Percentiles rank a stretch among this genome's conserved stretches.
These are phyloP conservation scores for Cryphonectria japonica DNA, from an alignment of 2,329 filamentous ascomycete genomes.

Conservation along the genomic window DNA sequence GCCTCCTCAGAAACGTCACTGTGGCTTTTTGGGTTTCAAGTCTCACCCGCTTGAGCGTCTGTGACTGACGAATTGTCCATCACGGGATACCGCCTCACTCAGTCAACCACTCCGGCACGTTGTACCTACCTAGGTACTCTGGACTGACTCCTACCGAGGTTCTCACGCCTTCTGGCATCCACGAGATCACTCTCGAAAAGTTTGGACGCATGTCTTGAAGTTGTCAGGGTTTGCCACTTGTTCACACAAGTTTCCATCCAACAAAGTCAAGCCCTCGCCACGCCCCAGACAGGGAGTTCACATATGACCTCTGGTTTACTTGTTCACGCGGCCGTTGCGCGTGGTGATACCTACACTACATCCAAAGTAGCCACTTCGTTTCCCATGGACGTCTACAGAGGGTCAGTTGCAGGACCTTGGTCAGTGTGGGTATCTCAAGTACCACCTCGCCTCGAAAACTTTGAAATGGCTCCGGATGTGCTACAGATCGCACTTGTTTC, in stretches of 20 bases:
- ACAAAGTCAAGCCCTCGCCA: neutral
- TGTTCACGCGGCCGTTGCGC: neutral
- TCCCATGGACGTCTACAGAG: neutral
- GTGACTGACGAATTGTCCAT: neutral
- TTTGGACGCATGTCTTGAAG: neutral
- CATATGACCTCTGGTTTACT: neutral
- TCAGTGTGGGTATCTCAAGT: neutral
- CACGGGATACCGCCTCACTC: neutral
- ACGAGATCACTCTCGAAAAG: neutral
- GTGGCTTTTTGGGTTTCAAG: neutral
- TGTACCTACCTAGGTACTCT: neutral
- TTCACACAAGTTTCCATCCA: neutral
- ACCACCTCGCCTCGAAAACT: neutral
- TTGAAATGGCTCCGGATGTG: neutral
- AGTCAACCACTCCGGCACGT: neutral
- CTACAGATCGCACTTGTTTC: neutral
- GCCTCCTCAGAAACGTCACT: neutral
- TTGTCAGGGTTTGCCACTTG: neutral
- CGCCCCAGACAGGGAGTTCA: neutral
- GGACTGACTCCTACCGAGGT: neutral
- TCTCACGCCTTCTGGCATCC: neutral
- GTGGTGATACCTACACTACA: neutral
- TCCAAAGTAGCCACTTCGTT: neutral
- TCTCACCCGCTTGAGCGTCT: neutral
- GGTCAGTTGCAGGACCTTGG: neutral